Evolutionary conservation across 2,329 filamentous ascomycete species (phyloP), one percentile per base, ranked within the genome.

Genomic region (Monosporascus sp.): DNA sequence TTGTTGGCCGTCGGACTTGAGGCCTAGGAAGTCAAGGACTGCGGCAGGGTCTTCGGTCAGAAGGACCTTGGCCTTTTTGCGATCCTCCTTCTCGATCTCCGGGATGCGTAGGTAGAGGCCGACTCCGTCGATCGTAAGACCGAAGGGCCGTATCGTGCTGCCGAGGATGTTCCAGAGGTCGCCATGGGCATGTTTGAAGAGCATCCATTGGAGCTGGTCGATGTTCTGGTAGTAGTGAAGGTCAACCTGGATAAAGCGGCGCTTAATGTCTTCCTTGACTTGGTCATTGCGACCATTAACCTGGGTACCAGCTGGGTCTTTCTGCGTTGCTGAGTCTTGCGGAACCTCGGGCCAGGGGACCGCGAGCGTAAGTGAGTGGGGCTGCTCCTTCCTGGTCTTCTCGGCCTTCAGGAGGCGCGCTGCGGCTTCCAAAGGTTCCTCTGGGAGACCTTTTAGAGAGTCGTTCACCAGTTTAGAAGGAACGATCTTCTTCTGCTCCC

Each of bases 101-200:
- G 80, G 76, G 17, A 92, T 78, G 0, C 87, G 81, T 0, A 93
- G 61, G 65, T 79, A 83, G 1, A 94, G 69, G 2, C 83, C 87
- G 14, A 66, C 68, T 49, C 89, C 81, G 59, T 84, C 86, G 24
- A 83, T 72, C 0, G 82, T 87, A 7, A 94, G 78, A 2, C 88
- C 88, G 37, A 83, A 79, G 0, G 78, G 79, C 0, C 85, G 79
- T 56, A 90, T 82, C 8, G 77, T 80, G 19, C 79, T 75, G 5
- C 88, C 86, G 0, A 93, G 65, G 8, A 84, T 66, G 55, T 82
- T 87, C 78, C 85, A 85, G 0, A 84, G 53, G 60, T 93, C 89
- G n/a, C 87, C 86, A 61, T 93, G 89, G 0, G 82, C 80, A 40
- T 86, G 77, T 59, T 83, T 83, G 70, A 91, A 91, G 3, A 82